Evolutionary conservation across 2,329 filamentous ascomycete species (phyloP), one percentile per base, ranked within the genome.

Genomic region (Xylariaceae sp.): DNA sequence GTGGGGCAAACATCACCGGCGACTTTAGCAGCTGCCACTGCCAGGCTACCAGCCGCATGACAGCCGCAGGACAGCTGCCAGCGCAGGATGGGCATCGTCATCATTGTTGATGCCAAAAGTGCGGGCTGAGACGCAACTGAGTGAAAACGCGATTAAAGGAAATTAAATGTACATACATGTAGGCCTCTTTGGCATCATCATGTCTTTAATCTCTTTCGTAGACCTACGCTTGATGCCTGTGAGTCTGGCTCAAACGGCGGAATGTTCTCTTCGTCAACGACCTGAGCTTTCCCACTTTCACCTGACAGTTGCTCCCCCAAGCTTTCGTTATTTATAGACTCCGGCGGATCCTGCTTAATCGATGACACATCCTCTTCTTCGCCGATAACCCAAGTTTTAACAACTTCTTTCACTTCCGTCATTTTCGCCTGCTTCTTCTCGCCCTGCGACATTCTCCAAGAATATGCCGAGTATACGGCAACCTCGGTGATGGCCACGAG

Each of bases 401-500:
- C 72, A 31, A 92, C 79, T 65, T 88, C 75, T 70, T 84, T 88
- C 19, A 81, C 76, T 70, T 91, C 88, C 39, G 78, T 79, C 42
- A 78, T 73, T 54, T 75, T 78, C 54, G 75, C 77, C 59, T 87
- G 84, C 60, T 78, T 81, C 59, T 76, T 75, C 67, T 86, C 88
- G 1, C 86, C 85, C 62, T 90, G 80, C 0, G 79, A 76, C 64
- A 91, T 77, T 57, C 87, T 81, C 75, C 86, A 83, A 44, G 89
- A 76, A 66, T 91, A 94, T 3, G 85, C 86, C 6, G 80, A 80
- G 66, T 92, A 92, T 4, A 94, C 85, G 1, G 80, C 85, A 1
- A 92, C 86, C 69, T 94, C 89, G 0, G 88, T 88, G 35, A 90
- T 73, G 1, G 83, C 88, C 0, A 92, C 86, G 0, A 88, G 65